These are phyloP conservation scores for Phialophora chinensis DNA, from an alignment of 2,329 filamentous ascomycete genomes.

Conservation along the genomic window DNA sequence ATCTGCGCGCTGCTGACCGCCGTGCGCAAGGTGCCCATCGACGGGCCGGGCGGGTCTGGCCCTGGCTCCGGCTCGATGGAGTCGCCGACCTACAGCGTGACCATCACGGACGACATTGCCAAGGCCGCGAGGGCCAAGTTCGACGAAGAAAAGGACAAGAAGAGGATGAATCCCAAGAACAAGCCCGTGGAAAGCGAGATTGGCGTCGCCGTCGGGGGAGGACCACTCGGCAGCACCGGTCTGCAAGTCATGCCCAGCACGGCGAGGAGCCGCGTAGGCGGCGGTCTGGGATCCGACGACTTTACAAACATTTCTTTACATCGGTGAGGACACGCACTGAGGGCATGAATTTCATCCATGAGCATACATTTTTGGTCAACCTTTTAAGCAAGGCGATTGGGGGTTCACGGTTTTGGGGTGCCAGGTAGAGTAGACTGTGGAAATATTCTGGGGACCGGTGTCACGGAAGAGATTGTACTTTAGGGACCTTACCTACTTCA, in stretches of 20 bases:
- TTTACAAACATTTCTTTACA: constrained; percentile 7
- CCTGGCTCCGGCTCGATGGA: constrained; percentile 23
- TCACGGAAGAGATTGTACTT: not conserved
- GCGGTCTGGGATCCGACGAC: constrained; percentile 4
- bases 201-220: constrained; percentile 13
- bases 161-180: constrained; percentile 28
- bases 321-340: not conserved
- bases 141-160: constrained; percentile 25
- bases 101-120: constrained; percentile 27
- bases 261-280: constrained; percentile 12
- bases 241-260: constrained; percentile 19
- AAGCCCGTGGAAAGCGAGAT: constrained; percentile 2
- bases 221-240: constrained; percentile 13
- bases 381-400: not conserved
- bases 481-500: not conserved
- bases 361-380: not conserved
- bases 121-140: constrained; percentile 18
- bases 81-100: constrained; percentile 27
- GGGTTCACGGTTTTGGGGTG: not conserved
- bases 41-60: constrained; percentile 21
- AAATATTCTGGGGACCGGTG: not conserved
- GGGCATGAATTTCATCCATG: not conserved
- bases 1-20: constrained; percentile 33
- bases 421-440: not conserved
- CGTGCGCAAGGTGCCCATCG: constrained; percentile 32